phyloP scores from a whole-genome alignment of 2,329 filamentous ascomycete genomes.

The Ophiostoma australiae region DNA sequence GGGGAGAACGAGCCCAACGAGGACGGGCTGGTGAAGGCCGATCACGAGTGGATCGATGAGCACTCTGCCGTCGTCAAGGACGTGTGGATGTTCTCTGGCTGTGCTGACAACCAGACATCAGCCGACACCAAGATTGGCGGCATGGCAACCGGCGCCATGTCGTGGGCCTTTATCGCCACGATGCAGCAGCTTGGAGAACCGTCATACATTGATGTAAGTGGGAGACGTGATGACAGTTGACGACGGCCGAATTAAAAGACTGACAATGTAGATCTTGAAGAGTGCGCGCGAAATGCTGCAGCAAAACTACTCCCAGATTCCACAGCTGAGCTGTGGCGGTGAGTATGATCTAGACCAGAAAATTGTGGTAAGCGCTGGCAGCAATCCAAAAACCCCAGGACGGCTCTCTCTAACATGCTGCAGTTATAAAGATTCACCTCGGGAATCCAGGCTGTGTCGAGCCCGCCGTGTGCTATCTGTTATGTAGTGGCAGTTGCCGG shows the following conservation, averaged over 20 bases:
- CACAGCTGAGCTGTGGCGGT: conserved; percentile 33
- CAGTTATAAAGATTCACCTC: background rate
- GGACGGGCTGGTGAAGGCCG: conserved; percentile 42
- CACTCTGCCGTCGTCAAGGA: conserved; percentile 34
- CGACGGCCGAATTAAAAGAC: background rate
- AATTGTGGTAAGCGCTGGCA: conserved; percentile 3
- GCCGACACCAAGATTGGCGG: conserved; percentile 38
- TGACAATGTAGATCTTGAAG: conserved; percentile 27
- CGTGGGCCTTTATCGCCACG: conserved; percentile 36
- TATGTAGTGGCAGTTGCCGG: background rate
- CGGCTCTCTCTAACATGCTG: background rate
- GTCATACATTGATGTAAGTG: conserved; percentile 34
- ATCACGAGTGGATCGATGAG: conserved; percentile 39
- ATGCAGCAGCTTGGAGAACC: conserved; percentile 31
- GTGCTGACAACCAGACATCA: conserved; percentile 39
- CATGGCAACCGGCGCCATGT: conserved; percentile 38
- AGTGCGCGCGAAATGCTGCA: conserved; percentile 29
- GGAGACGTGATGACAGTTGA: background rate
- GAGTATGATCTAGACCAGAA: conserved; percentile 31
- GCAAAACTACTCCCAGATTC: conserved; percentile 31
- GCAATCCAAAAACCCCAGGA: background rate
- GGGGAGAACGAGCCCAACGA: conserved; percentile 31
- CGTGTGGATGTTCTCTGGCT: conserved; percentile 42
- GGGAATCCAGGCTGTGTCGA: background rate
- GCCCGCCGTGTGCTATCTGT: background rate